Base-by-base conservation (phyloP, 768 basidiomycete species). In the Tulasnella sp. region DNA sequence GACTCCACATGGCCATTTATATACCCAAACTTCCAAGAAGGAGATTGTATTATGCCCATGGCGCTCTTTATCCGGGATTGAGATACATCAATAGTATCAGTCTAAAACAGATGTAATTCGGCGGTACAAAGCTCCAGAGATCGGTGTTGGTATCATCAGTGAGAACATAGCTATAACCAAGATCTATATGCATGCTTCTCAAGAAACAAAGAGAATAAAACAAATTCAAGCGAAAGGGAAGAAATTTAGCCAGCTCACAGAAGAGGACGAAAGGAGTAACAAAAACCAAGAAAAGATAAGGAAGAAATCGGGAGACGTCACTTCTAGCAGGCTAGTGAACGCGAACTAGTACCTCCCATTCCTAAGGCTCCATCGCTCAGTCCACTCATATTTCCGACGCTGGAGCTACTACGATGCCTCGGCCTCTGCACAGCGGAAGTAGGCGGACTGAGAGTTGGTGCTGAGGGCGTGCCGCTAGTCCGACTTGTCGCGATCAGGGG, bases 131-230 rank as follows among this genome's bases (percentile, higher is more conserved):
- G 46, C 20, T 48, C 46, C 14, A 12, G 46, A 20, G 46, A 20
- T 48, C 9, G 41, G 46, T 48, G 20, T 48, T 16, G 12, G 2
- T 2, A 48, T 2, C 12, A 48, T 8, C 46, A 48, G 20, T 14
- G 20, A 48, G 46, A 48, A 48, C 46, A 48, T 48, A 48, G 46
- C 6, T 2, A 48, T 48, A 48, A 48, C 12, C n/a, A n/a, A n/a
- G n/a, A n/a, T n/a, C n/a, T n/a, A n/a, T n/a, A 48, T 48, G 46
- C 46, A 48, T 48, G 46, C 2, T 5, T 6, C 16, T 14, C 46
- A 60, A 31, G 58, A n/a, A n/a, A n/a, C n/a, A n/a, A 60, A 60
- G 58, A 60, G 14, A n/a, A 60, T 60, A 54, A 60, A 31, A 60
- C 28, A 60, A 22, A 24, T 60, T 60, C 58, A 60, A 60, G 12